A percentile compares a stretch with the other conserved stretches of the same genome.
phyloP scores from a whole-genome alignment of 345 rosid species.

The Carallia brachiata region DNA sequence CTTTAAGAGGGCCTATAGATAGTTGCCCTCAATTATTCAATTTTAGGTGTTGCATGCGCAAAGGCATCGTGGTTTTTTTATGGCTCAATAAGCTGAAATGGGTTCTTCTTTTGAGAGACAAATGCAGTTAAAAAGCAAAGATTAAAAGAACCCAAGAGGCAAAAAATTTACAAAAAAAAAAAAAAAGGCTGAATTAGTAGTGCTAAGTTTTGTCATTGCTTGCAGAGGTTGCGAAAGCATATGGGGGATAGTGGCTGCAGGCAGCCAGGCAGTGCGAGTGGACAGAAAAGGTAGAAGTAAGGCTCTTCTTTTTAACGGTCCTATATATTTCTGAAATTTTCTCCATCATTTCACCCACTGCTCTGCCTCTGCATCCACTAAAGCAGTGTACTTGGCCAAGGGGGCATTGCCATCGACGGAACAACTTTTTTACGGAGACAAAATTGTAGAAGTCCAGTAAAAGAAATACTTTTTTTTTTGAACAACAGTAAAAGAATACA shows the following conservation, averaged over 20 bases:
- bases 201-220: conserved; percentile 17
- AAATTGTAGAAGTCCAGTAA: too few relatives aligned
- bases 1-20: neutral
- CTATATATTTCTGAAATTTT: neutral
- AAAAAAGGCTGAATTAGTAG: neutral
- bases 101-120: conserved; percentile 42
- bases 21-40: neutral
- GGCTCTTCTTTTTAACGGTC: conserved; percentile 20
- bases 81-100: conserved; percentile 16
- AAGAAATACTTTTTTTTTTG: too few relatives aligned
- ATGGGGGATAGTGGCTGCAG: neutral
- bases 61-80: neutral
- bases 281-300: neutral
- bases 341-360: neutral
- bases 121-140: neutral
- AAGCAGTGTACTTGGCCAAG: neutral
- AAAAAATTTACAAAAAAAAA: too few relatives aligned
- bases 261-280: neutral
- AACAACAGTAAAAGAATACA: too few relatives aligned
- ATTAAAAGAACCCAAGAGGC: neutral
- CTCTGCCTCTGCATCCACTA: too few relatives aligned
- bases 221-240: neutral
- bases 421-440: too few relatives aligned
- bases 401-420: neutral
- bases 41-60: conserved; percentile 5